phyloP scores from a whole-genome alignment of 1,139 yeast species.

The Pneumocystis sp. region DNA sequence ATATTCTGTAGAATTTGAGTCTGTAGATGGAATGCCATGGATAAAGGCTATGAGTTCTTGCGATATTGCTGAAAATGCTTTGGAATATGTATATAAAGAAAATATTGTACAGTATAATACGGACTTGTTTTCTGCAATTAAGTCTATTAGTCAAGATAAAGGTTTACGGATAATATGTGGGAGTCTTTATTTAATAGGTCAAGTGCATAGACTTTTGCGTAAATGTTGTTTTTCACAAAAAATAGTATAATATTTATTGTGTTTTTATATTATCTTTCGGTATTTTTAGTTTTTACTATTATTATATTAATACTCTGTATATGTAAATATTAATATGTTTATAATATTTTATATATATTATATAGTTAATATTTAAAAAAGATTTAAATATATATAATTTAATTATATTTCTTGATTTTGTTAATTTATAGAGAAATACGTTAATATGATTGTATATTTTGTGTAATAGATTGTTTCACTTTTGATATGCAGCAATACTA shows the following conservation, averaged over 20 bases:
- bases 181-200: conserved; percentile 12
- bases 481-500: neutral
- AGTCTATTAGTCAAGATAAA: neutral
- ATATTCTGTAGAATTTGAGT: conserved; percentile 45
- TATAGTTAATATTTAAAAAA: neutral
- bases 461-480: neutral
- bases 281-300: neutral
- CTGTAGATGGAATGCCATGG: conserved; percentile 94
- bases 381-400: neutral
- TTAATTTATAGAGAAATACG: neutral
- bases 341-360: neutral
- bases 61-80: conserved; percentile 23
- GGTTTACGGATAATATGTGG: conserved; percentile 8
- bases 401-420: neutral
- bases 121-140: conserved; percentile 3
- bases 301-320: neutral
- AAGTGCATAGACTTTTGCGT: conserved; percentile 4
- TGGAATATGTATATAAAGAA: neutral
- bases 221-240: neutral
- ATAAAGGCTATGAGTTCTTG: conserved; percentile 37
- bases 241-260: neutral
- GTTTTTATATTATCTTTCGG: neutral
- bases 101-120: conserved; percentile 1
- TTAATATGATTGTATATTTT: neutral
- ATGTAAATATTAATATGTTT: neutral